Evolutionary conservation across 1,284 basidiomycete species (phyloP).

Genomic region (Ceratobasidium sp.): DNA sequence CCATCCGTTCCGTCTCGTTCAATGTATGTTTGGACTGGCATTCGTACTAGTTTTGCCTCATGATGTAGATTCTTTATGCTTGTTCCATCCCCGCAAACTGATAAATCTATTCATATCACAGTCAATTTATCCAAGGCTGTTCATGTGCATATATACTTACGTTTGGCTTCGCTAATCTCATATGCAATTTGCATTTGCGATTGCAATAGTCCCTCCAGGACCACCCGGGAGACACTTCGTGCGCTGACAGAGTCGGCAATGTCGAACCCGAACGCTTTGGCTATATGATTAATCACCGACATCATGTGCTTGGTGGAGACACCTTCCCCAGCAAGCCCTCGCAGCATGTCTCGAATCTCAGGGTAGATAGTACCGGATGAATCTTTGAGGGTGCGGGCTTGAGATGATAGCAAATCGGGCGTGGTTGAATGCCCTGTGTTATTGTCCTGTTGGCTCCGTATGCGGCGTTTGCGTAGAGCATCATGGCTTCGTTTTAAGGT

Average conservation of each 20-base stretch:
- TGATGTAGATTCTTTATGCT: slow-evolving; percentile 34
- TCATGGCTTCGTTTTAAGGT: not conserved
- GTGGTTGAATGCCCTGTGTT: not conserved
- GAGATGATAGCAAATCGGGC: not conserved
- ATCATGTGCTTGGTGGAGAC: not conserved
- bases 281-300: not conserved
- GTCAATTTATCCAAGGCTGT: not conserved
- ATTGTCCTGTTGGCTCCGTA: not conserved
- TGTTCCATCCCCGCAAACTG: slow-evolving; percentile 30
- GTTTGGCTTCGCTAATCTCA: not conserved
- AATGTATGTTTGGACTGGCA: not conserved
- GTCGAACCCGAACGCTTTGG: not conserved
- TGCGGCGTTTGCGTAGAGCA: not conserved
- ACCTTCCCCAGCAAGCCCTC: not conserved
- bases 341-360: not conserved
- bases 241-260: slow-evolving; percentile 3
- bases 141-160: not conserved
- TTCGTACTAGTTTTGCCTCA: not conserved
- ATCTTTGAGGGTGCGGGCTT: not conserved
- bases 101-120: not conserved
- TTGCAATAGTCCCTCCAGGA: slow-evolving; percentile 8
- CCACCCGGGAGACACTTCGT: slow-evolving; percentile 1
- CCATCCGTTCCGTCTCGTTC: not conserved
- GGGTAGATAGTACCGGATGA: not conserved
- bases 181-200: slow-evolving; percentile 10